Percentiles rank a stretch among this genome's conserved stretches.
These are phyloP conservation scores for Triglochin maritima DNA, from an alignment of 106 monocot genomes.

Conservation along the genomic window DNA sequence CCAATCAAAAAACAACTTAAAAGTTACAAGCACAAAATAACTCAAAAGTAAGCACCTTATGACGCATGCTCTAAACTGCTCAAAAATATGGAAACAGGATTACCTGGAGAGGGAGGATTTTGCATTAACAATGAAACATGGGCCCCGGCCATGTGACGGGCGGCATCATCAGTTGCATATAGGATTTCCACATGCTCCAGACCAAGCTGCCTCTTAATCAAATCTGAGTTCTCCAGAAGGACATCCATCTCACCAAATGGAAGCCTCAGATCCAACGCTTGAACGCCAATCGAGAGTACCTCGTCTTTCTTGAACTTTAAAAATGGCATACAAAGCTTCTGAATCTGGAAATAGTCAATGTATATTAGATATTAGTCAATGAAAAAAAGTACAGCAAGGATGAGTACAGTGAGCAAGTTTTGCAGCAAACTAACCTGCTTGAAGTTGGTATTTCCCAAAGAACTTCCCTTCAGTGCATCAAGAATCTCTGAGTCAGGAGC, in stretches of 20 bases:
- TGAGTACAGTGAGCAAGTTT: not conserved
- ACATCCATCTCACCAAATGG: constrained; percentile 84
- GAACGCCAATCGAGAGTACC: constrained; percentile 45
- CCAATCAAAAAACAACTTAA: too few relatives aligned
- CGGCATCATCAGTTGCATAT: constrained; percentile 26
- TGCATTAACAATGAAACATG: constrained; percentile 38
- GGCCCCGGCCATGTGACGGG: constrained; percentile 44
- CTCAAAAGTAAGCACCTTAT: too few relatives aligned
- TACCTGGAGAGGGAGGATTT: constrained; percentile 76
- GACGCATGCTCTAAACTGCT: constrained; percentile 6
- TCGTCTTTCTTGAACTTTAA: constrained; percentile 85
- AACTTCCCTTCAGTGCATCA: constrained; percentile 42
- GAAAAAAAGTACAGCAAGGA: not conserved
- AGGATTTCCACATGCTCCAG: constrained; percentile 62
- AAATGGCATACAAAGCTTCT: constrained; percentile 88
- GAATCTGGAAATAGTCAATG: constrained; percentile 32
- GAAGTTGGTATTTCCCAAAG: constrained; percentile 32
- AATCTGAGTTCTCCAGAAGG: constrained; percentile 53
- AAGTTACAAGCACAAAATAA: too few relatives aligned
- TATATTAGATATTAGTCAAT: not conserved
- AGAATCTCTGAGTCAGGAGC: constrained; percentile 54
- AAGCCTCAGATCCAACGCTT: constrained; percentile 71
- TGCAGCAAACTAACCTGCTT: constrained; percentile 7
- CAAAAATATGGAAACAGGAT: constrained; percentile 55
- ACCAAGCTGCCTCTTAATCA: constrained; percentile 81